These are phyloP conservation scores for Aristolochia fimbriata DNA, from an alignment of 164 flowering plant genomes.

Conservation along the genomic window DNA sequence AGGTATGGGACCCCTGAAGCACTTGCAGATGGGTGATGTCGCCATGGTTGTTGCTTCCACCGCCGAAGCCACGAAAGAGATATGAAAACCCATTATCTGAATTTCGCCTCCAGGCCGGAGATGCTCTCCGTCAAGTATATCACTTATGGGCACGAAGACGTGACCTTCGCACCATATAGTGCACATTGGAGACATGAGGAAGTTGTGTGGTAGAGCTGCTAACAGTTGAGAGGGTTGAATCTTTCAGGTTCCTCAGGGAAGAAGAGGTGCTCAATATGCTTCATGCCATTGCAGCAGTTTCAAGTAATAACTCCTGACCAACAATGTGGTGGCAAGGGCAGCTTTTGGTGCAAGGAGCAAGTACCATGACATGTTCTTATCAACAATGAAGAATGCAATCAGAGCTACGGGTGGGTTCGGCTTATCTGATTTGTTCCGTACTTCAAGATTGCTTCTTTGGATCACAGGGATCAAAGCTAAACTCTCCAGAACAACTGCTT, in stretches of 20 bases:
- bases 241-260: slow-evolving; percentile 31
- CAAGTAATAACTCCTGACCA: background rate
- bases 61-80: slow-evolving; percentile 8
- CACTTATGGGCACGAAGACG: slow-evolving; percentile 31
- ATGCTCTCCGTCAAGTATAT: slow-evolving; percentile 20
- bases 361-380: background rate
- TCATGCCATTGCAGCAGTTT: background rate
- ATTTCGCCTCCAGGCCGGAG: background rate
- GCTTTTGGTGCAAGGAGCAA: slow-evolving; percentile 11
- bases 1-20: background rate
- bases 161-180: slow-evolving; percentile 43
- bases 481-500: slow-evolving; percentile 24
- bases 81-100: slow-evolving; percentile 5
- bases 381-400: background rate
- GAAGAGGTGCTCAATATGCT: slow-evolving; percentile 35
- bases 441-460: background rate
- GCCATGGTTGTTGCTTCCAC: slow-evolving; percentile 26
- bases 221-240: slow-evolving; percentile 36
- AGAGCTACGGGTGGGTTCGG: background rate
- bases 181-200: slow-evolving; percentile 51
- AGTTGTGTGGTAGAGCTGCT: slow-evolving; percentile 37
- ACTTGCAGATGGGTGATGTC: background rate
- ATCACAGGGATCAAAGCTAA: background rate
- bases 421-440: slow-evolving; percentile 4
- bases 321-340: slow-evolving; percentile 7